Percentiles rank a stretch among this genome's conserved stretches.
These are phyloP conservation scores for Tuber umbilicatum DNA, from an alignment of 495 filamentous ascomycete species.

Conservation along the genomic window DNA sequence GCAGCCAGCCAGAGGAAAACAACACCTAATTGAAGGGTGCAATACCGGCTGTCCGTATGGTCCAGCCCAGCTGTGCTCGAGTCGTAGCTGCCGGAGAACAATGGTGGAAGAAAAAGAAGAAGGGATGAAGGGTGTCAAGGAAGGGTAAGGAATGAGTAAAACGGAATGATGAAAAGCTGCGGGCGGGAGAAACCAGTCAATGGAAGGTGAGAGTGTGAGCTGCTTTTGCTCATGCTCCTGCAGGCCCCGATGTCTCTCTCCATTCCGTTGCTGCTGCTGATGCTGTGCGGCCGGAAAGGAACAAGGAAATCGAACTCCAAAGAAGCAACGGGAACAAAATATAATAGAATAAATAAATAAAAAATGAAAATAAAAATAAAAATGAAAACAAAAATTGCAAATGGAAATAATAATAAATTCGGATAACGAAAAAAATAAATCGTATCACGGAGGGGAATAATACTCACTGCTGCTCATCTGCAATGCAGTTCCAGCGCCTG, in stretches of 20 bases:
- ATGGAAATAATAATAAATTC: not conserved
- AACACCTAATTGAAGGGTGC: conserved; percentile 32
- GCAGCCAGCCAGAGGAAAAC: conserved; percentile 29
- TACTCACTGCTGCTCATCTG: conserved; percentile 43
- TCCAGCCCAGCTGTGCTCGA: not conserved
- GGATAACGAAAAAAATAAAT: not conserved
- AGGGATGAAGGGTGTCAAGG: conserved; percentile 4
- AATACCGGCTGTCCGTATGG: conserved; percentile 3
- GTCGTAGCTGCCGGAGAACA: conserved; percentile 1
- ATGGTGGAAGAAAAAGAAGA: not conserved
- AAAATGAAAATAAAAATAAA: not conserved
- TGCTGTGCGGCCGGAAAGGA: not conserved
- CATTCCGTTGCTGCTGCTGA: conserved; percentile 8
- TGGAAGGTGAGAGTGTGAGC: conserved; percentile 10
- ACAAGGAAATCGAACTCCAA: not conserved
- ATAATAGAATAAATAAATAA: not conserved
- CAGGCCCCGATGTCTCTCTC: conserved; percentile 17
- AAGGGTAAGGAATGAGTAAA: conserved; percentile 19
- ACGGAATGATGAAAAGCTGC: conserved; percentile 20
- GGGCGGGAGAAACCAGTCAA: conserved; percentile 19
- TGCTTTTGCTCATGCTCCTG: not conserved
- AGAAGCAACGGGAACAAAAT: not conserved
- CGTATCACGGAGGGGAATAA: conserved; percentile 24
- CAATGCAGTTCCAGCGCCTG: conserved; percentile 41
- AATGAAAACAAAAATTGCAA: not conserved